Conservation (phyloP, 768 basidiomycete species). For the Kwoniella sp. region DNA sequence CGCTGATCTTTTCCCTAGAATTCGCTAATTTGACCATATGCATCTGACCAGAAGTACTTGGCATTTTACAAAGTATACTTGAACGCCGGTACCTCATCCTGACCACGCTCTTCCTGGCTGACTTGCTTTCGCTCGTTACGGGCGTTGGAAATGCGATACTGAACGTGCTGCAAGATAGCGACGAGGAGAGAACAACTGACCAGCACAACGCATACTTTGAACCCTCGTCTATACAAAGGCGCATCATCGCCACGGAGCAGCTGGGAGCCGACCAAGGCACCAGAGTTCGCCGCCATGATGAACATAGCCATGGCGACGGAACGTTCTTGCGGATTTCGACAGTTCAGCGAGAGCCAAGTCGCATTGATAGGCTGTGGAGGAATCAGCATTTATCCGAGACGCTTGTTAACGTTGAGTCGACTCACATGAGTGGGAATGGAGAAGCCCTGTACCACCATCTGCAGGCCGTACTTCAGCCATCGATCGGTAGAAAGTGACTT, state of each 20-base stretch:
- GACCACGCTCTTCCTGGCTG: background rate
- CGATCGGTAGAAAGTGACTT: conserved; percentile 27
- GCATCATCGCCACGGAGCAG: conserved; percentile 45
- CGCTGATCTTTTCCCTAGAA: too few relatives aligned
- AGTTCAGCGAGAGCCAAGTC: conserved; percentile 48
- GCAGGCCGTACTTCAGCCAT: conserved; percentile 36
- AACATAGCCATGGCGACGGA: conserved; percentile 50
- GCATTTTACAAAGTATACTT: background rate
- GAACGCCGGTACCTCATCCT: background rate
- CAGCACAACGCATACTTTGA: conserved; percentile 39
- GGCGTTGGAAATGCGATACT: conserved; percentile 42
- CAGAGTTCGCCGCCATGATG: conserved; percentile 49
- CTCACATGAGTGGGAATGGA: conserved; percentile 31
- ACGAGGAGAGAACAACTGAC: conserved; percentile 24
- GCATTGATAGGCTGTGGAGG: conserved; percentile 37
- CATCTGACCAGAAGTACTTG: too few relatives aligned
- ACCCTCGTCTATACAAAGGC: conserved; percentile 43
- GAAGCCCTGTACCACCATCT: conserved; percentile 28
- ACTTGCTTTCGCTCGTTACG: conserved; percentile 7
- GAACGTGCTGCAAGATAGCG: conserved; percentile 36
- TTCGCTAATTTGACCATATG: too few relatives aligned
- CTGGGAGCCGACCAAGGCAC: conserved; percentile 45
- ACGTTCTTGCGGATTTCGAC: conserved; percentile 37
- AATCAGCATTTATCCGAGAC: background rate
- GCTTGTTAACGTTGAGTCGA: conserved; percentile 5